Percentiles rank a stretch among this genome's conserved stretches.
phyloP scores from a whole-genome alignment of 2,329 filamentous ascomycete genomes.

The Orbilia blumenaviensis region DNA sequence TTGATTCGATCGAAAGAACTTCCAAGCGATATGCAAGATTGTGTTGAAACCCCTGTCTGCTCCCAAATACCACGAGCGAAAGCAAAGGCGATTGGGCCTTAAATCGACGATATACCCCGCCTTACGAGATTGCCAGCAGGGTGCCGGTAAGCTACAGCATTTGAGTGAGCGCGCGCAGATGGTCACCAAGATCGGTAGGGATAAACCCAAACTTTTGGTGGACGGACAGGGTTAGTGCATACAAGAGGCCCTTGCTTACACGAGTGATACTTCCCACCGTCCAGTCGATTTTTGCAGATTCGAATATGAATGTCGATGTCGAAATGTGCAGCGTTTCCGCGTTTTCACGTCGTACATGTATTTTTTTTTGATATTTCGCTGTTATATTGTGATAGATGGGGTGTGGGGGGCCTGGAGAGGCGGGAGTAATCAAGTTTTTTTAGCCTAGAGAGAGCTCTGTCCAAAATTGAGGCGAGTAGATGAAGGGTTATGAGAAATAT shows the following conservation, averaged over 20 bases:
- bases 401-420: conserved; percentile 9
- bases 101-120: conserved; percentile 25
- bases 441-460: conserved; percentile 22
- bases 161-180: conserved; percentile 11
- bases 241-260: conserved; percentile 36
- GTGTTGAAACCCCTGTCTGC: conserved; percentile 1
- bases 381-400: conserved; percentile 4
- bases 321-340: not conserved
- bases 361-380: conserved; percentile 9
- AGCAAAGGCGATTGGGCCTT: conserved; percentile 24
- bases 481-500: conserved; percentile 22
- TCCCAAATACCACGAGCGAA: conserved; percentile 34
- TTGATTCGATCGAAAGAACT: not conserved
- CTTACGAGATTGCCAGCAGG: conserved; percentile 45
- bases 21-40: conserved; percentile 5
- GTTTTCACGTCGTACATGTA: conserved; percentile 5
- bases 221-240: conserved; percentile 44
- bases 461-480: not conserved
- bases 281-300: conserved; percentile 1
- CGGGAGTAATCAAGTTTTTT: conserved; percentile 20
- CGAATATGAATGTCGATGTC: conserved; percentile 28
- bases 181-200: conserved; percentile 28
- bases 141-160: conserved; percentile 17
- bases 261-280: conserved; percentile 21
- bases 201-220: conserved; percentile 21